Conservation (phyloP, 2,329 filamentous ascomycete genomes). For the Nemania sp. region DNA sequence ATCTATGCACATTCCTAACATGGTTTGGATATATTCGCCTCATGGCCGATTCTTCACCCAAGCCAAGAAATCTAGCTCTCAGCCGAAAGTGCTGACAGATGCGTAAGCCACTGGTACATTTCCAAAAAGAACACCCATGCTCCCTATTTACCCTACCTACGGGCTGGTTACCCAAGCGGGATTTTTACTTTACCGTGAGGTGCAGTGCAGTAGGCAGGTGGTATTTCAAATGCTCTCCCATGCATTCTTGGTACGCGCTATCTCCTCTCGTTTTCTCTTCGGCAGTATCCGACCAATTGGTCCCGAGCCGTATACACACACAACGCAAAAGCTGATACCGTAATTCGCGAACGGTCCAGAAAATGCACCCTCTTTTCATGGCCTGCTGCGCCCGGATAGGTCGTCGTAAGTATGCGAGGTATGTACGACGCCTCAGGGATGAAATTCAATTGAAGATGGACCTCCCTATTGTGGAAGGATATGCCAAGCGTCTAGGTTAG, state of each 20-base stretch:
- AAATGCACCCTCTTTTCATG: too few species aligned
- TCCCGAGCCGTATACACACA: neutral
- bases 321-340: too few species aligned
- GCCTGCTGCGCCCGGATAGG: neutral
- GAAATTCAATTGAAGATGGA: constrained; percentile 11
- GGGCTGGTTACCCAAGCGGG: neutral
- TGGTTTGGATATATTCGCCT: constrained; percentile 5
- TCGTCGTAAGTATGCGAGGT: neutral
- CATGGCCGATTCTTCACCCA: neutral
- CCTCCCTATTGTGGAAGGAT: constrained; percentile 24
- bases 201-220: neutral
- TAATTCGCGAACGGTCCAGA: neutral
- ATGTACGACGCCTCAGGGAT: constrained; percentile 1
- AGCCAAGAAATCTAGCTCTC: constrained; percentile 16
- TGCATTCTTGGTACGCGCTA: neutral
- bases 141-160: neutral
- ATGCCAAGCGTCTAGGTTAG: constrained; percentile 15
- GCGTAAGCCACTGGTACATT: neutral
- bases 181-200: neutral
- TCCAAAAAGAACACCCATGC: too few species aligned
- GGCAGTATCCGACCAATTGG: constrained; percentile 18
- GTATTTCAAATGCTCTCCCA: neutral
- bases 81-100: constrained; percentile 6
- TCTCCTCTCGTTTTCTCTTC: neutral
- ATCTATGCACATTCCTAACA: constrained; percentile 19